These are phyloP conservation scores for Luvunga scandens DNA, from an alignment of 345 rosid genomes.

Conservation along the genomic window DNA sequence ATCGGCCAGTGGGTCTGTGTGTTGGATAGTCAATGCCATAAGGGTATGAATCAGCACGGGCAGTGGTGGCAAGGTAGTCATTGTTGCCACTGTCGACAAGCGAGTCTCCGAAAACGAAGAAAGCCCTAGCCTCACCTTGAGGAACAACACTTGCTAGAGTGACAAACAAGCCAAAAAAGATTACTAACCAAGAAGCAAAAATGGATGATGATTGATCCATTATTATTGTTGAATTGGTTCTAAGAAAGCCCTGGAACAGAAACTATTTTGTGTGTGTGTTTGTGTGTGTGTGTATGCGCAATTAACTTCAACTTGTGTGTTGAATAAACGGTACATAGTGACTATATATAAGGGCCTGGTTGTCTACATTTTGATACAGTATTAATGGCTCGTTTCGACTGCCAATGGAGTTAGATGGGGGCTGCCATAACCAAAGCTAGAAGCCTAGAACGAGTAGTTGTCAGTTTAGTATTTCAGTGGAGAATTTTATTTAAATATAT, in stretches of 20 bases:
- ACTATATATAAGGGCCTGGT: conserved; percentile 12
- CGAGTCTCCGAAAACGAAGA: conserved; percentile 75
- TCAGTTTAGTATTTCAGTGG: not conserved
- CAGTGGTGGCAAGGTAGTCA: conserved; percentile 71
- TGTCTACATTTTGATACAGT: not conserved
- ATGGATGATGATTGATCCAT: conserved; percentile 9
- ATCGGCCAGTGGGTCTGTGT: conserved; percentile 70
- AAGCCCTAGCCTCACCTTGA: conserved; percentile 53
- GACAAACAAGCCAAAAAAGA: conserved; percentile 18
- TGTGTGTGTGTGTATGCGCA: not conserved
- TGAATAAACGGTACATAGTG: conserved; percentile 5
- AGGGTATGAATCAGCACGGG: conserved; percentile 74
- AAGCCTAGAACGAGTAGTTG: not conserved
- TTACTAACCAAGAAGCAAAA: conserved; percentile 2
- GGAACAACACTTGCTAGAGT: conserved; percentile 23
- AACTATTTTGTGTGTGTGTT: not conserved
- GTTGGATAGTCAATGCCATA: conserved; percentile 81
- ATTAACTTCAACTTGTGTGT: not conserved
- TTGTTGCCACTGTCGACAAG: conserved; percentile 92
- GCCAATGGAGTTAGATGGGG: conserved; percentile 13
- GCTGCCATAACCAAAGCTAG: conserved; percentile 2
- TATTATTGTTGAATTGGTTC: not conserved
- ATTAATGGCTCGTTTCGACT: conserved; percentile 35
- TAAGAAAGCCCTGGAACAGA: conserved; percentile 1
- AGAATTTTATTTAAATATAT: not conserved